Conservation (phyloP, 257 asterid genomes). For the Rubia yunnanensis region DNA sequence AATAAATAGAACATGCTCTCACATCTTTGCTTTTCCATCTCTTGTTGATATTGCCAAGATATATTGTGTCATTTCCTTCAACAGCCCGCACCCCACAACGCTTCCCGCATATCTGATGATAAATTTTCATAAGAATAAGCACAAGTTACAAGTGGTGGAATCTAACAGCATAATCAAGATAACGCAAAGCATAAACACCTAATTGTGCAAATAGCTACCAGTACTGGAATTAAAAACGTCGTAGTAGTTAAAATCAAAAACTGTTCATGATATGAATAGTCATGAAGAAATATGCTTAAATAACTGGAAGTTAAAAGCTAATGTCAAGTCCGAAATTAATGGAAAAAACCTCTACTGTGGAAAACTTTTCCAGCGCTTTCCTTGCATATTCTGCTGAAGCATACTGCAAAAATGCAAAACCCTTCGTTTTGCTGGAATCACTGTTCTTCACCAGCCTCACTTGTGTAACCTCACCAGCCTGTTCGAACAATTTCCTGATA, state of each 20-base stretch:
- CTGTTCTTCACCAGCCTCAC: constrained; percentile 42
- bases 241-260: not conserved
- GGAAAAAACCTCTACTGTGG: constrained; percentile 49
- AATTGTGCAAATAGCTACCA: not conserved
- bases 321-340: constrained; percentile 5
- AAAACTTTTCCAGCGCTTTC: constrained; percentile 43
- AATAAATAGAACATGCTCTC: constrained; percentile 27
- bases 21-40: constrained; percentile 66
- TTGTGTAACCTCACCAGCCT: constrained; percentile 36
- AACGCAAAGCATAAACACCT: not conserved
- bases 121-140: constrained; percentile 9
- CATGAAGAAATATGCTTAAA: not conserved
- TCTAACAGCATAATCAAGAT: constrained; percentile 12
- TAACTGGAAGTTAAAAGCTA: constrained; percentile 5
- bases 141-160: constrained; percentile 13
- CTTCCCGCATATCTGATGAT: constrained; percentile 59
- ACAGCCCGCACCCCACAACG: constrained; percentile 40
- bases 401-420: constrained; percentile 59
- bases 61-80: constrained; percentile 62
- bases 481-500: constrained; percentile 45
- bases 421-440: constrained; percentile 49
- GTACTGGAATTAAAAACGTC: not conserved
- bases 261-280: not conserved
- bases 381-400: constrained; percentile 60
- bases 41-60: constrained; percentile 59